Conservation (phyloP, 352 stramenopile genomes). For the Phytophthora pseudosyringae region DNA sequence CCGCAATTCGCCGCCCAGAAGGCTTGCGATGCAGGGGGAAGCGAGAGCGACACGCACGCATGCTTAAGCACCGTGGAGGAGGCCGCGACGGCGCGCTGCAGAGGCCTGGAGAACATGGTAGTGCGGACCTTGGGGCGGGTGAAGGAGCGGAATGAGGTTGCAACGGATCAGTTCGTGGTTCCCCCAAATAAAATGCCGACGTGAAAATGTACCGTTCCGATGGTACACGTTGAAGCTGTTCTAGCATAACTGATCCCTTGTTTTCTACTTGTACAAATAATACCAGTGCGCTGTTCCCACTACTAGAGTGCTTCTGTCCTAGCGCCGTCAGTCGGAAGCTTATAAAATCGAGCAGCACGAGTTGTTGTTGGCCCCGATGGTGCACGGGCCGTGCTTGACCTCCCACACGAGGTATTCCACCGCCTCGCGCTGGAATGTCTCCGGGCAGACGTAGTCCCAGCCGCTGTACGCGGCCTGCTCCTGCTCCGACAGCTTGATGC, state of each 20-base stretch:
- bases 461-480: slow-evolving; percentile 72
- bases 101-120: slow-evolving; percentile 48
- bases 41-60: slow-evolving; percentile 17
- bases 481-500: slow-evolving; percentile 73
- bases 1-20: slow-evolving; percentile 2
- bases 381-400: slow-evolving; percentile 79
- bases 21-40: background rate
- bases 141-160: slow-evolving; percentile 27
- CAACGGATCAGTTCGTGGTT: too few species aligned
- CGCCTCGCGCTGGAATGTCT: slow-evolving; percentile 83
- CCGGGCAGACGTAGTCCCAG: slow-evolving; percentile 79
- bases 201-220: slow-evolving; percentile 18
- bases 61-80: slow-evolving; percentile 37
- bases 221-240: slow-evolving; percentile 16
- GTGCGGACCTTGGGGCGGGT: background rate
- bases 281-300: slow-evolving; percentile 7
- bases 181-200: too few species aligned
- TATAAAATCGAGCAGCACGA: slow-evolving; percentile 70
- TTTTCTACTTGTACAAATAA: slow-evolving; percentile 35
- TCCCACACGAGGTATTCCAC: slow-evolving; percentile 88
- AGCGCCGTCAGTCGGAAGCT: slow-evolving; percentile 4
- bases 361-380: slow-evolving; percentile 62
- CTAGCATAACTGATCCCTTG: slow-evolving; percentile 12
- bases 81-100: slow-evolving; percentile 36
- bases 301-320: slow-evolving; percentile 1